phyloP scores from a whole-genome alignment of 495 filamentous ascomycete genomes.

The Aspergillus taichungensis region DNA sequence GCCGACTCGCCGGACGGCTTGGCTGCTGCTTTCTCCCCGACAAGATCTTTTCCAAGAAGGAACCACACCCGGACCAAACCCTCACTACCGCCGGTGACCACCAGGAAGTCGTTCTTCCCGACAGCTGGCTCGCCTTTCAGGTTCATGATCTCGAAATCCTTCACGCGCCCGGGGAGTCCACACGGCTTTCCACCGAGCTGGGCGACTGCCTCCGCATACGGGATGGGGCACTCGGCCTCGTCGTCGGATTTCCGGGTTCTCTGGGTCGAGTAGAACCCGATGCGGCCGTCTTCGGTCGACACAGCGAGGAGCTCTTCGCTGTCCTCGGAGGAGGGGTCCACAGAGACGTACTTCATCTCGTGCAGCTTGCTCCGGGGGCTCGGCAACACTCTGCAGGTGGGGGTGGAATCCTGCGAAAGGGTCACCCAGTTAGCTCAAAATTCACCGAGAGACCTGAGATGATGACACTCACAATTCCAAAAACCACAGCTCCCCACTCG shows the following conservation, averaged over 20 bases:
- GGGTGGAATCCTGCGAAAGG: constrained; percentile 55
- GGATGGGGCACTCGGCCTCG: constrained; percentile 29
- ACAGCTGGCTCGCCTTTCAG: constrained; percentile 26
- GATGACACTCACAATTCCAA: constrained; percentile 58
- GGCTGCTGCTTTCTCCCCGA: constrained; percentile 7
- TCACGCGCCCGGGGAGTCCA: constrained; percentile 63
- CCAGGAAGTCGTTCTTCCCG: constrained; percentile 36
- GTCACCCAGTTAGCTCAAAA: constrained; percentile 7
- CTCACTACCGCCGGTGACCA: constrained; percentile 77
- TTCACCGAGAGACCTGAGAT: background rate
- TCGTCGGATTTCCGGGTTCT: constrained; percentile 23
- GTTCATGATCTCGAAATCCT: constrained; percentile 70
- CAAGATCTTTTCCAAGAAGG: constrained; percentile 31
- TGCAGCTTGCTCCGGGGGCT: constrained; percentile 69
- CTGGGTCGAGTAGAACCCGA: constrained; percentile 74
- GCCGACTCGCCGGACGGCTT: constrained; percentile 11
- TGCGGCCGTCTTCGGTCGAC: constrained; percentile 86
- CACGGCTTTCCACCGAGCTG: constrained; percentile 67
- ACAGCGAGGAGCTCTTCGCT: constrained; percentile 54
- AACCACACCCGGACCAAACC: constrained; percentile 72
- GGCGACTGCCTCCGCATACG: constrained; percentile 51
- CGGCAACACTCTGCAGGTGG: constrained; percentile 62
- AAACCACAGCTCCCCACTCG: constrained; percentile 76
- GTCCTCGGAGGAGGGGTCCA: constrained; percentile 30
- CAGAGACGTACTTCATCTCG: constrained; percentile 59